Evolutionary conservation across 805 yeast species (phyloP).

Genomic region (Trichomonascus vanleenenianus): DNA sequence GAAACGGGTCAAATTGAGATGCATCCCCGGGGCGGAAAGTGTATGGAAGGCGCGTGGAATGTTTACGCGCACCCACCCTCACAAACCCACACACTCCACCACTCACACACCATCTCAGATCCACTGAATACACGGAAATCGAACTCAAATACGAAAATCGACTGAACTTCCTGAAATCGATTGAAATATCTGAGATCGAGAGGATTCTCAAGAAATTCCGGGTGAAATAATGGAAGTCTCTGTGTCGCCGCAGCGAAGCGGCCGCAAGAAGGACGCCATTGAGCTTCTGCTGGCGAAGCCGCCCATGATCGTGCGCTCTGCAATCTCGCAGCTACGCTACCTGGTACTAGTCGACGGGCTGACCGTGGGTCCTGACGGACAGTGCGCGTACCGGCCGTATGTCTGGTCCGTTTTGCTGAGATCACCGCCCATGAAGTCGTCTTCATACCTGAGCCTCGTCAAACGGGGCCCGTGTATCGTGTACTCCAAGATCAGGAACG

Average conservation of each 20-base stretch:
- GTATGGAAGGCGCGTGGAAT: too few species aligned
- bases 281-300: slow-evolving; percentile 37
- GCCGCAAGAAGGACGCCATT: slow-evolving; percentile 43
- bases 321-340: slow-evolving; percentile 47
- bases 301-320: slow-evolving; percentile 38
- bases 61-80: too few species aligned
- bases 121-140: too few species aligned
- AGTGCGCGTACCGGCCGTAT: slow-evolving; percentile 61
- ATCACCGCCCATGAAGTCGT: slow-evolving; percentile 50
- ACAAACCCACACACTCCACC: too few species aligned
- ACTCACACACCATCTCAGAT: too few species aligned
- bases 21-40: too few species aligned
- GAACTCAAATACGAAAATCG: too few species aligned
- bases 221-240: too few species aligned
- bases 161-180: too few species aligned
- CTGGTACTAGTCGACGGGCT: slow-evolving; percentile 43
- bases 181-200: too few species aligned
- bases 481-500: slow-evolving; percentile 68
- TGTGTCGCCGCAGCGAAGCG: background rate
- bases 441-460: slow-evolving; percentile 46
- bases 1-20: too few species aligned
- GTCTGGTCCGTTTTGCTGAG: slow-evolving; percentile 76
- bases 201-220: too few species aligned
- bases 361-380: slow-evolving; percentile 21
- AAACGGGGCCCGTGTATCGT: slow-evolving; percentile 50